Conservation (phyloP, 192 early-diverging fungal species). For the Glomus cerebriforme region DNA sequence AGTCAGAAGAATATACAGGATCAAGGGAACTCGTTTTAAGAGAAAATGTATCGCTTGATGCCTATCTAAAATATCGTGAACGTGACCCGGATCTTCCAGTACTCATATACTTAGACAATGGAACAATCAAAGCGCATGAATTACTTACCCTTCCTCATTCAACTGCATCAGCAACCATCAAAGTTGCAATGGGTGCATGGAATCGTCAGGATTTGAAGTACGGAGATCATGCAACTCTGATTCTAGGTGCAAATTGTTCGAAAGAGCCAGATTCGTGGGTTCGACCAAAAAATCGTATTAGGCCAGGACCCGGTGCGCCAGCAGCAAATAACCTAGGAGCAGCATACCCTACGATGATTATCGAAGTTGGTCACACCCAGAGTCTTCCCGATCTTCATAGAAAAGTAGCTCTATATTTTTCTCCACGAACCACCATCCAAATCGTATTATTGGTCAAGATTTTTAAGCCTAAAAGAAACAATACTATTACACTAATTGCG, state of each 20-base stretch:
- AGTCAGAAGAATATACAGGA: neutral
- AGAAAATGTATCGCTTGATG: neutral
- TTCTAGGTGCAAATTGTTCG: too few relatives aligned
- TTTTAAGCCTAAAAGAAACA: neutral
- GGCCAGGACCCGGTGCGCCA: too few relatives aligned
- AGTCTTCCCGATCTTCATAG: neutral
- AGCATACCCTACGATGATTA: conserved; percentile 2
- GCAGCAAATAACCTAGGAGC: neutral
- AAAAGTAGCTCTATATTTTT: conserved; percentile 12
- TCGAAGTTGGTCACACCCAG: conserved; percentile 6
- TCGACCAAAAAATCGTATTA: too few relatives aligned
- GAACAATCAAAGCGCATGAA: too few relatives aligned
- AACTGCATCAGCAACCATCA: too few relatives aligned
- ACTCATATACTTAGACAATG: too few relatives aligned
- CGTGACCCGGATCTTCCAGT: too few relatives aligned
- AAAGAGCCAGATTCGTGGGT: too few relatives aligned
- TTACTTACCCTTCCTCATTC: too few relatives aligned
- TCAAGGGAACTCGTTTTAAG: neutral
- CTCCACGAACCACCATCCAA: neutral
- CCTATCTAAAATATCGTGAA: neutral
- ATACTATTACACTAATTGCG: neutral
- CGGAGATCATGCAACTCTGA: too few relatives aligned
- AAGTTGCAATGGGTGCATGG: too few relatives aligned
- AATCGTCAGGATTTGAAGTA: too few relatives aligned
- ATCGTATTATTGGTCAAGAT: neutral